A percentile compares a stretch with the other conserved stretches of the same genome.
Conservation (phyloP, 208 protist species). For the Entamoeba histolytica region DNA sequence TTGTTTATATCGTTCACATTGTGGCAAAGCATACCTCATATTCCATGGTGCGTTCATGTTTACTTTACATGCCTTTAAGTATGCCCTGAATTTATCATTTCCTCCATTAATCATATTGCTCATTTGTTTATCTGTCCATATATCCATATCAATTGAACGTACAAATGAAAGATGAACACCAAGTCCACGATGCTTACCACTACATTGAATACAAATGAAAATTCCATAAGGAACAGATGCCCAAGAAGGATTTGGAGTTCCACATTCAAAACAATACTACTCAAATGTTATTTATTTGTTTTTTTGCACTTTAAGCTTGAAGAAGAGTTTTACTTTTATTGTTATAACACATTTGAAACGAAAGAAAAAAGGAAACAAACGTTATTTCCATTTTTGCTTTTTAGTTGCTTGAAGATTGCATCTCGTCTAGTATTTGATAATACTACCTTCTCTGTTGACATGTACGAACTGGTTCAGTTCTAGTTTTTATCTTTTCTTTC, state of each 20-base stretch:
- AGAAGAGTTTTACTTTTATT: not conserved
- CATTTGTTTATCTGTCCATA: conserved; percentile 50
- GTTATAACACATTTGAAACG: not conserved
- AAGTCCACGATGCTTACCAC: conserved; percentile 30
- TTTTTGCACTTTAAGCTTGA: not conserved
- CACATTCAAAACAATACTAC: not conserved
- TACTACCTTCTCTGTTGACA: not conserved
- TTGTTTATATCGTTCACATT: not conserved
- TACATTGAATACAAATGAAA: conserved; percentile 40
- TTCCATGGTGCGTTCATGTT: not conserved
- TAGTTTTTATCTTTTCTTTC: too few relatives aligned
- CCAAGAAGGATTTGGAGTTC: conserved; percentile 30
- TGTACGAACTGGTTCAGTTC: not conserved
- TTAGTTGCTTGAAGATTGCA: not conserved
- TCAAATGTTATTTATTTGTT: not conserved
- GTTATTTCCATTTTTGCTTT: not conserved
- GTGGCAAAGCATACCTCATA: not conserved
- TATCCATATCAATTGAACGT: conserved; percentile 62
- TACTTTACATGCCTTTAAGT: not conserved
- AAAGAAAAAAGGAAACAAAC: not conserved
- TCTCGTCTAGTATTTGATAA: not conserved
- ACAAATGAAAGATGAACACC: conserved; percentile 42
- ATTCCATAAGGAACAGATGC: conserved; percentile 38
- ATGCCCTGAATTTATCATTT: not conserved
- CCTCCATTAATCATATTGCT: not conserved